Evolutionary conservation across 148 eudicot genomes (phyloP), one percentile per base, ranked within the genome.

Genomic region (Camellia sinensis): DNA sequence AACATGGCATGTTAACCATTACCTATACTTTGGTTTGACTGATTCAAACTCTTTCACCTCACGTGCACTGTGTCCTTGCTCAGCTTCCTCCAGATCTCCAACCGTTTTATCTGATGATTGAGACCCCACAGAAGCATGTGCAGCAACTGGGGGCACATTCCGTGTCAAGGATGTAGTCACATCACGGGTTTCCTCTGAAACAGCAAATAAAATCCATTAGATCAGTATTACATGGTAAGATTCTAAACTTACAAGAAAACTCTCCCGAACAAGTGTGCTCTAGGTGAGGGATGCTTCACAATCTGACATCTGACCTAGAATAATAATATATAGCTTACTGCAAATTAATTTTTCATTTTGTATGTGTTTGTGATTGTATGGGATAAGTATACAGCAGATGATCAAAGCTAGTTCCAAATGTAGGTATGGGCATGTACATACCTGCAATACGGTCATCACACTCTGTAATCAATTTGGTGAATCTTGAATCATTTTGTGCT

Each of bases 401-500:
- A 48, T 44, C 74, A 22, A 50, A 71, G 6, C 74, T 71, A 11
- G 41, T 11, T 48, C 13, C 12, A 6, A 79, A 44, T 29, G 48
- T 50, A 12, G 63, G n/a, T 15, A 37, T 53, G 21, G 67, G 46
- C 54, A 62, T 46, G n/a, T n/a, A 66, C 65, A 12, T 80, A 80
- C 82, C 82, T 74, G 73, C 82, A 74, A 80, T 74, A 22, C 15
- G 66, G 66, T 66, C 73, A 66, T 80, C 73, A 18, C 82, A 80
- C 65, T 80, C 78, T 68, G 48, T 41, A 56, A 80, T 80, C 65
- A 80, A 65, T 44, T 80, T 73, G 69, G 73, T 54, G 73, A 74
- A 80, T 74, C 82, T 80, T 13, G 73, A 74, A 65, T 80, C 82
- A 74, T 66, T 80, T 74, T 65, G 78, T 45, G 65, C 78, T 74